Evolutionary conservation across 768 basidiomycete genomes (phyloP), one percentile per base, ranked within the genome.

Genomic region (Trametes cubensis): DNA sequence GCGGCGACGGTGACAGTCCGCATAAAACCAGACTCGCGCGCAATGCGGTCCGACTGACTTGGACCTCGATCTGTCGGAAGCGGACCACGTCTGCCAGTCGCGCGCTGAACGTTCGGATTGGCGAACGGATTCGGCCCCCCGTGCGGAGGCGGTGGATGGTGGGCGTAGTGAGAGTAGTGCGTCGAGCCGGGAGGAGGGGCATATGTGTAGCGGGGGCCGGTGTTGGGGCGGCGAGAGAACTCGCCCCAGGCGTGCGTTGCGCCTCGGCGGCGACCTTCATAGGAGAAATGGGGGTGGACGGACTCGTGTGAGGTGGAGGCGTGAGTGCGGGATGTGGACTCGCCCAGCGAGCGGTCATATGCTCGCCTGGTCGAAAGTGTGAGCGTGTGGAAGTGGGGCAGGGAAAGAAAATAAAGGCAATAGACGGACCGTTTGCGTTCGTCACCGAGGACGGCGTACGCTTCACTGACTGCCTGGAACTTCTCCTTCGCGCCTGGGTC

Each of bases 401-500:
- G 0, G 40, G 25, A 21, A 40, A 11, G 34, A 20, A 4, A 38
- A 6, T 15, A 6, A 10, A 20, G 38, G 38, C 6, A 5, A 28
- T 4, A 34, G 30, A 55, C 76, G 45, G 52, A 79, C 81, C 80
- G 74, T 67, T 77, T 76, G 48, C 81, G 71, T 55, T 81, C 80
- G 50, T 83, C 76, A 7, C 79, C 76, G 8, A 83, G 71, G 20
- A 81, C 63, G 1, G 76, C 70, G 47, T 81, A 83, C 2, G 81
- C 81, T 52, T 81, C 82, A 64, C 79, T 82, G 52, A 80, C 75
- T 0, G 71, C 75, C 51, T 79, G 78, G 59, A 81, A 83, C 51
- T 71, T 81, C 58, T 72, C 70, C 57, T 73, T 75, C 1, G 81
- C 75, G 3, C 61, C 48, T 6, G 69, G 70, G 53, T 82, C 80